Percentiles rank a stretch among this genome's conserved stretches.
Conservation (phyloP, 345 rosid genomes). For the Eucalyptus globulus region DNA sequence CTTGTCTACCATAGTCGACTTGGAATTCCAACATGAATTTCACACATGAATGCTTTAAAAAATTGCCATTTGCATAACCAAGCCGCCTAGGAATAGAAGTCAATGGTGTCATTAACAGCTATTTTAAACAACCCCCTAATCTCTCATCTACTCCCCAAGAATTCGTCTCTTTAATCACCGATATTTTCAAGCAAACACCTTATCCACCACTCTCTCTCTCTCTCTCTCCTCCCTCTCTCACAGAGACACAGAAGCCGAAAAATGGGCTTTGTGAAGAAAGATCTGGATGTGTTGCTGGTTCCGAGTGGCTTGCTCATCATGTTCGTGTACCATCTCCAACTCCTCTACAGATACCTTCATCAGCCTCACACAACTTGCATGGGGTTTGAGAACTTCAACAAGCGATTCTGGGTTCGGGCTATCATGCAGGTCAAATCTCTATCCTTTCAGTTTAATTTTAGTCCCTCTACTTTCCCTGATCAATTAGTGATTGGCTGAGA, state of each 20-base stretch:
- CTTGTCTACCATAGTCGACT: not conserved
- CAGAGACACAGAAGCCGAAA: not conserved
- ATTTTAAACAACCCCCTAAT: not conserved
- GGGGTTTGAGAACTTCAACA: slow-evolving; percentile 68
- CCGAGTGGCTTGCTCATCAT: slow-evolving; percentile 52
- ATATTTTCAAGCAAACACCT: not conserved
- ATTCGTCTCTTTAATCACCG: not conserved
- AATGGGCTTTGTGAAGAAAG: slow-evolving; percentile 21
- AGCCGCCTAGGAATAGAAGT: not conserved
- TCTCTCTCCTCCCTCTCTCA: not conserved
- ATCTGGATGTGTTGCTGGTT: slow-evolving; percentile 60
- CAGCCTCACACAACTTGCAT: slow-evolving; percentile 55
- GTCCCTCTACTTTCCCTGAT: not conserved
- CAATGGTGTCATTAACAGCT: not conserved
- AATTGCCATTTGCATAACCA: not conserved
- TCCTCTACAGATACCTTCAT: slow-evolving; percentile 51
- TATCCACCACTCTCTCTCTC: not conserved
- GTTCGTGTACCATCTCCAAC: slow-evolving; percentile 51
- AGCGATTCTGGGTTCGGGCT: slow-evolving; percentile 65
- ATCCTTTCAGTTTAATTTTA: not conserved
- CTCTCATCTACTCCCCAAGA: not conserved
- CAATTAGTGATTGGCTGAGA: not conserved
- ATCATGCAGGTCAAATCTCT: slow-evolving; percentile 32
- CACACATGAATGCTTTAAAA: not conserved
- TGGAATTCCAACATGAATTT: not conserved